These are phyloP conservation scores for Chrysanthemum lavandulifolium DNA, from an alignment of 129 eudicot species.

Conservation along the genomic window DNA sequence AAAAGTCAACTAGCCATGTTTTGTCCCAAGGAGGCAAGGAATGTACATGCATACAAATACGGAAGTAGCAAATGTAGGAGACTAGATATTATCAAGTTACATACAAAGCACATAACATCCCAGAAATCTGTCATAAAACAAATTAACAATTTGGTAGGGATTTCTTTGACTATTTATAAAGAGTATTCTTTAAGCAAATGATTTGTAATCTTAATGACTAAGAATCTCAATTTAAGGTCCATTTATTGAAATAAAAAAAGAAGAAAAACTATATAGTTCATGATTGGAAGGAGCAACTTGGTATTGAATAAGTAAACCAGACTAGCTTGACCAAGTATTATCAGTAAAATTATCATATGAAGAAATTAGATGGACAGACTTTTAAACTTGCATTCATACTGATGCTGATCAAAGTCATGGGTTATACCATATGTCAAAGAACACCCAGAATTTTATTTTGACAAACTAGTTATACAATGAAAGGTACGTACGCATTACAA, in stretches of 20 bases:
- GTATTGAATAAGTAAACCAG: not conserved
- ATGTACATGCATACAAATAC: not conserved
- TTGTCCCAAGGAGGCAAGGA: no score
- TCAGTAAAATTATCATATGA: not conserved
- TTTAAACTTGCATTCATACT: no score
- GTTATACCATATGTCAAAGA: no score
- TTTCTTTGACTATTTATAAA: not conserved
- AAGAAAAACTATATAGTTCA: not conserved
- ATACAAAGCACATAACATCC: not conserved
- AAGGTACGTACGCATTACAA: no score
- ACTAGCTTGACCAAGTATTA: no score
- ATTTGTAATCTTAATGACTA: not conserved
- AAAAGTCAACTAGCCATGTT: conserved; percentile 6
- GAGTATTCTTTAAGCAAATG: not conserved
- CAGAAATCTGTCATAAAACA: not conserved
- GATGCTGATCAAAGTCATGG: no score
- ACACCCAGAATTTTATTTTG: no score
- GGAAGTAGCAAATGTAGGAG: not conserved
- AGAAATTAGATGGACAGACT: not conserved
- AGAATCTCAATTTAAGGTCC: not conserved
- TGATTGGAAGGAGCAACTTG: not conserved
- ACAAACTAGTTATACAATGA: no score
- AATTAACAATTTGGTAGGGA: not conserved
- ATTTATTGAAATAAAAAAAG: not conserved
- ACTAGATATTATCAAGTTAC: not conserved